Evolutionary conservation across 495 filamentous ascomycete genomes (phyloP), one percentile per base, ranked within the genome.

Genomic region (Lasiosphaeria hispida): DNA sequence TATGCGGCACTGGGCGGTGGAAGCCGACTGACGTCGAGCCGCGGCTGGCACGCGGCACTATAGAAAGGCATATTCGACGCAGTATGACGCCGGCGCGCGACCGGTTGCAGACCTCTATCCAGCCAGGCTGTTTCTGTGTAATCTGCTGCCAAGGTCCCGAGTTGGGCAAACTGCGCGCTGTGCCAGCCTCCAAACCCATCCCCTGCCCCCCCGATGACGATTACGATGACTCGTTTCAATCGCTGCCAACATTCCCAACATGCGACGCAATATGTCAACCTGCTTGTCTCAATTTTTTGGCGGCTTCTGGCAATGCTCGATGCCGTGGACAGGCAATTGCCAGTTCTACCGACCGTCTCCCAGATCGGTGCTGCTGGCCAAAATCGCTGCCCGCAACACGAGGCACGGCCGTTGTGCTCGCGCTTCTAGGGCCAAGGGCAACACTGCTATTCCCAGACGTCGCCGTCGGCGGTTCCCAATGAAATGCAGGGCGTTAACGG

Each of bases 221-320:
- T 51, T 44, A 62, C 49, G 59, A 57, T 53, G 54, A 52, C 48
- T 57, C 42, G 53, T 18, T 57, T 62, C 59, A 35, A 23, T 52
- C 23, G 15, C 17, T 50, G 52, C 52, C 57, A 55, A 44, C 39
- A 35, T n/a, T 41, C 38, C 35, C 55, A 17, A 15, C 34, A 41
- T 13, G 18, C 15, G 14, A 37, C 42, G 33, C 33, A 30, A 9
- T 35, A 10, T 30, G 42, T n/a, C 17, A 54, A 54, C 51, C 3
- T 19, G 3, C 13, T 8, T 17, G 40, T 43, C 54, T 9, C 9
- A 40, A 48, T 19, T 50, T 15, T 57, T 15, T 39, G 23, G 33
- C 37, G 30, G n/a, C 37, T 50, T 50, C 44, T 18, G 35, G 37
- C 33, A 30, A 47, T 33, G 39, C 6, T 18, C n/a, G n/a, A 15